These are phyloP conservation scores for Przewalskia tangutica DNA, from an alignment of 257 asterid species.

Conservation along the genomic window DNA sequence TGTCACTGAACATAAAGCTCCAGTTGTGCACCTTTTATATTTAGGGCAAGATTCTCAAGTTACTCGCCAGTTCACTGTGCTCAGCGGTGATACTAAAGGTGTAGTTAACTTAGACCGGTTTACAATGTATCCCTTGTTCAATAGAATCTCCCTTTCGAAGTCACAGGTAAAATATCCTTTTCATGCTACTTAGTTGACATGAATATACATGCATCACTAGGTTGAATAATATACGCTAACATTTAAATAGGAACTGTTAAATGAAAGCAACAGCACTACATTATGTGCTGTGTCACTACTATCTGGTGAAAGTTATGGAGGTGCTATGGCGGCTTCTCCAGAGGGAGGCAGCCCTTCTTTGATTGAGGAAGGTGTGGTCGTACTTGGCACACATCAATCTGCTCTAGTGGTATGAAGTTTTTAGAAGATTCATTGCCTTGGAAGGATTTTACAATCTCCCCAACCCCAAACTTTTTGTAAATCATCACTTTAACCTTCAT, in stretches of 20 bases:
- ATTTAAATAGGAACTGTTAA: constrained; percentile 61
- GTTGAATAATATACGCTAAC: constrained; percentile 13
- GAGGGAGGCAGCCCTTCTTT: constrained; percentile 43
- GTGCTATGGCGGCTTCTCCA: constrained; percentile 35
- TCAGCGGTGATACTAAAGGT: constrained; percentile 92
- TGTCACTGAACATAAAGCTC: constrained; percentile 82
- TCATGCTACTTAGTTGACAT: background rate
- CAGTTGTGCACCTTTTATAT: constrained; percentile 80
- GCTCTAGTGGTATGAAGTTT: constrained; percentile 77
- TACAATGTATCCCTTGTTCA: constrained; percentile 59
- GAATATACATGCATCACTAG: background rate
- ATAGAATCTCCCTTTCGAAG: constrained; percentile 48
- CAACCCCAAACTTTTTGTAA: background rate
- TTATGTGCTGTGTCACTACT: constrained; percentile 75
- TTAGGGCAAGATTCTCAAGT: constrained; percentile 85
- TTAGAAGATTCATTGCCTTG: constrained; percentile 12
- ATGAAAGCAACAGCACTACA: constrained; percentile 76
- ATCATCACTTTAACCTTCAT: background rate
- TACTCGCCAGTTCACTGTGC: constrained; percentile 63
- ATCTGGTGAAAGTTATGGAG: constrained; percentile 51
- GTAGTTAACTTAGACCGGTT: constrained; percentile 69
- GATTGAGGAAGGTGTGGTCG: constrained; percentile 75
- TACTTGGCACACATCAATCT: constrained; percentile 75
- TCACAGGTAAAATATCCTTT: constrained; percentile 36
- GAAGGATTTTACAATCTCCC: constrained; percentile 7